phyloP scores from a whole-genome alignment of 106 monocot genomes.

The Platanthera zijinensis region DNA sequence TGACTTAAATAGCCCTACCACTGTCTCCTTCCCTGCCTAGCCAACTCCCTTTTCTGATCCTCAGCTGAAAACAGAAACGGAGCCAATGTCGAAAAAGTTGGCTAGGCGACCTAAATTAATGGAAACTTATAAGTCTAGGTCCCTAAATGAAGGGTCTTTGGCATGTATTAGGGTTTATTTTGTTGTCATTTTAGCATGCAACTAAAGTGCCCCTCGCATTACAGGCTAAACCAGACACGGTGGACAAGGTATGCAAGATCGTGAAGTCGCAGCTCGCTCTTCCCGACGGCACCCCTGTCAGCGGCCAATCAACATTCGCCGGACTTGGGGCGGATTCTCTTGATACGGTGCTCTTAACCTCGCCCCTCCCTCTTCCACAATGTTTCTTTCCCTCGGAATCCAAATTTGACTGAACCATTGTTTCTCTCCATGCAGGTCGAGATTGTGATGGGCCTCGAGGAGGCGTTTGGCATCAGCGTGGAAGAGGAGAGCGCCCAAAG shows the following conservation, averaged over 20 bases:
- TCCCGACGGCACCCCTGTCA: slow-evolving; percentile 22
- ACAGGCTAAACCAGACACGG: slow-evolving; percentile 63
- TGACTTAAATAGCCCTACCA: too few species aligned
- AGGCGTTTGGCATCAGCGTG: slow-evolving; percentile 40
- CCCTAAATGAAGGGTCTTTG: too few species aligned
- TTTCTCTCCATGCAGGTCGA: slow-evolving; percentile 30
- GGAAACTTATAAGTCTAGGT: too few species aligned
- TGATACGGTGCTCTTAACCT: slow-evolving; percentile 18
- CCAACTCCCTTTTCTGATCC: too few species aligned
- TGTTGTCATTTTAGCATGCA: background rate
- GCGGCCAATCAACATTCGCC: slow-evolving; percentile 43
- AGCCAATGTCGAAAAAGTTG: too few species aligned
- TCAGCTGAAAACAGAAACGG: too few species aligned
- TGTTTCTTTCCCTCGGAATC: background rate
- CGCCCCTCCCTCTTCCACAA: background rate
- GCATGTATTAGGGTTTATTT: too few species aligned
- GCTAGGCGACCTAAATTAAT: too few species aligned
- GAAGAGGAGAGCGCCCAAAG: slow-evolving; percentile 45
- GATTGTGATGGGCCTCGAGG: slow-evolving; percentile 55
- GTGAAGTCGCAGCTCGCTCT: slow-evolving; percentile 63
- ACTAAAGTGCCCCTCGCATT: background rate
- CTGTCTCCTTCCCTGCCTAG: too few species aligned
- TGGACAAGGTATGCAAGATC: slow-evolving; percentile 53
- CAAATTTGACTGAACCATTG: background rate
- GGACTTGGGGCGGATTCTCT: slow-evolving; percentile 65